Evolutionary conservation across 2,329 filamentous ascomycete species (phyloP).

Genomic region (Aspergillus udagawae): DNA sequence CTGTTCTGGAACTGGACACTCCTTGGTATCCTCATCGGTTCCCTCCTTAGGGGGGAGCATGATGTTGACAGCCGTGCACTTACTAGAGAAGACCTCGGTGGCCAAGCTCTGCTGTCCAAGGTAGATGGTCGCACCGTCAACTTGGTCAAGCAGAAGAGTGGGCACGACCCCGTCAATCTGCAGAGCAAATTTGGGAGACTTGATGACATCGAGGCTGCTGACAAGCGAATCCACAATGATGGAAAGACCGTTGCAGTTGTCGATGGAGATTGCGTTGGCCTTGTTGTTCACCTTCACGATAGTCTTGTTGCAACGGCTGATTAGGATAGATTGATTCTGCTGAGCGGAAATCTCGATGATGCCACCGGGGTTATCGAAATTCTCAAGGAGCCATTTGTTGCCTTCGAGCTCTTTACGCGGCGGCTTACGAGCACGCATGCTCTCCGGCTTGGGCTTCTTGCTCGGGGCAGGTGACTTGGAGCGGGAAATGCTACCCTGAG

Average conservation of each 20-base stretch:
- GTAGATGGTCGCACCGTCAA: constrained; percentile 86
- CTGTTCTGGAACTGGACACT: constrained; percentile 84
- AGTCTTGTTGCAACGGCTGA: constrained; percentile 85
- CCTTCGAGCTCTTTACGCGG: constrained; percentile 74
- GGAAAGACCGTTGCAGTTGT: constrained; percentile 80
- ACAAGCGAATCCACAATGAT: constrained; percentile 87
- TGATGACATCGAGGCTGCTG: constrained; percentile 90
- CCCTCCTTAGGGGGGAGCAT: constrained; percentile 67
- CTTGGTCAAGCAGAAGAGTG: constrained; percentile 85
- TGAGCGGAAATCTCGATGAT: constrained; percentile 78
- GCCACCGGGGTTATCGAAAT: constrained; percentile 73
- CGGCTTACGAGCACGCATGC: constrained; percentile 78
- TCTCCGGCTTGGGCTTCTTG: constrained; percentile 82
- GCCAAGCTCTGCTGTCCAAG: constrained; percentile 72
- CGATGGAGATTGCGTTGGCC: constrained; percentile 92
- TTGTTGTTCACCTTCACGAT: constrained; percentile 89
- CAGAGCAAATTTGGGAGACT: constrained; percentile 89
- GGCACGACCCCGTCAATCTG: constrained; percentile 83
- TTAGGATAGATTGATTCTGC: constrained; percentile 83
- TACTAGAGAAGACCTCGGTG: constrained; percentile 85
- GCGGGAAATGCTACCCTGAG: constrained; percentile 51
- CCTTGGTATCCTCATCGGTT: constrained; percentile 74
- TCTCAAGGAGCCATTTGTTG: constrained; percentile 95
- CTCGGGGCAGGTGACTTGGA: constrained; percentile 83
- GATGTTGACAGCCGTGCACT: constrained; percentile 81